phyloP scores from a whole-genome alignment of 2,329 filamentous ascomycete genomes.

The Blastomyces parvus region DNA sequence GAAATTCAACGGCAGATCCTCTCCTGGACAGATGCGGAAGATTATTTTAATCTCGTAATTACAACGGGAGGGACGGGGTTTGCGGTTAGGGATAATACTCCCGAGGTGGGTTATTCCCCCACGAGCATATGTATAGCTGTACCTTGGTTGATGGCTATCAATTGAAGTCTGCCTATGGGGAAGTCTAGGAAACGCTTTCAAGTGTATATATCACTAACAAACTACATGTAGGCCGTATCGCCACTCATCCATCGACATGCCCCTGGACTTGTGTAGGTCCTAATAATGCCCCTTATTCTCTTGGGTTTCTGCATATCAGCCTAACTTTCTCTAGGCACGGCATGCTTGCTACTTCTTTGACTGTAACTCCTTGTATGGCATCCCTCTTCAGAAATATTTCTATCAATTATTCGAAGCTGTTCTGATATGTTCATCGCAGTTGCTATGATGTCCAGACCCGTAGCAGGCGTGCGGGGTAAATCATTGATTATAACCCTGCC shows the following conservation, averaged over 20 bases:
- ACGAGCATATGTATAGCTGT: slow-evolving; percentile 8
- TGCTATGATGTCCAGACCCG: slow-evolving; percentile 90
- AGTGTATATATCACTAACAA: slow-evolving; percentile 9
- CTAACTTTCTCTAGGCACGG: slow-evolving; percentile 52
- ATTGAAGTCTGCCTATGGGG: background rate
- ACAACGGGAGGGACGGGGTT: slow-evolving; percentile 94
- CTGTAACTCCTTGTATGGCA: slow-evolving; percentile 76
- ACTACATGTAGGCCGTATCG: slow-evolving; percentile 56
- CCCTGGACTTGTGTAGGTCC: slow-evolving; percentile 64
- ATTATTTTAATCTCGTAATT: slow-evolving; percentile 62
- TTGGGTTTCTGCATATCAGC: slow-evolving; percentile 2
- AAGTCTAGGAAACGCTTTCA: background rate
- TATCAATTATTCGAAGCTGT: slow-evolving; percentile 11
- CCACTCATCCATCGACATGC: slow-evolving; percentile 76
- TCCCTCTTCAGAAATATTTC: slow-evolving; percentile 10
- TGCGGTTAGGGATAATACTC: slow-evolving; percentile 71
- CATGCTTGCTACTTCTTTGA: slow-evolving; percentile 77
- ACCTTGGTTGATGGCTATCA: background rate
- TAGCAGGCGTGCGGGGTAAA: slow-evolving; percentile 74
- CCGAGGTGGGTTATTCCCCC: slow-evolving; percentile 55
- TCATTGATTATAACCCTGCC: slow-evolving; percentile 82
- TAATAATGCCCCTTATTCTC: slow-evolving; percentile 1
- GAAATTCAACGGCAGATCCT: slow-evolving; percentile 67
- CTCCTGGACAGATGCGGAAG: slow-evolving; percentile 59
- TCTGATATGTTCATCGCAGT: slow-evolving; percentile 46